Base-by-base conservation (phyloP, 148 eudicot species). In the Camellia sinensis region DNA sequence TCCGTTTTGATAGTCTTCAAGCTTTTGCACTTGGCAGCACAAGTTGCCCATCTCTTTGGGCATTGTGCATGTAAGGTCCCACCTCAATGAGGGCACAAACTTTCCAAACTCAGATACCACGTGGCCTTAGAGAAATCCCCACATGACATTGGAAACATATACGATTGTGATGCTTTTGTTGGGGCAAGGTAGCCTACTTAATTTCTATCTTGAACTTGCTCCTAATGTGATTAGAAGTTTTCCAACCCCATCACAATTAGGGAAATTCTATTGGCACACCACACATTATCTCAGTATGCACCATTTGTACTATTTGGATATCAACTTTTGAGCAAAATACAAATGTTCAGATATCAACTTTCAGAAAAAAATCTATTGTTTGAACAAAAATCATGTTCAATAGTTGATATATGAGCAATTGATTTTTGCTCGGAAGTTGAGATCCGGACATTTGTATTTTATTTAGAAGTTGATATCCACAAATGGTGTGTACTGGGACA, bases 141-240 rank as follows among this genome's bases (percentile, higher is more conserved):
- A 21, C 75, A 8, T 22, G 37, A 72, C 21, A 14, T 21, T 13
- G 68, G 43, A 4, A 11, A 3, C 62, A 59, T 7, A 14, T 3
- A 10, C 4, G 12, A 62, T 22, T 65, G 40, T 65, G 43, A 65
- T 22, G 14, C 68, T 65, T 65, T 65, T 22, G 29, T 65, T 9
- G 4, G 66, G 68, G 63, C 6, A 11, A 60, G 63, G 19, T 60
- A 19, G 63, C 11, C 57, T 60, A 60, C 3, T 65, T 48, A 4
- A 48, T 48, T 48, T 48, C 52, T 48, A 7, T 48, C 52, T 48
- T 48, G 52, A 48, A 77, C 43, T 6, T 50, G 71, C 3, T 77
- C 57, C 71, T 65, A 52, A 41, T 76, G 9, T n/a, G 71, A 48
- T 63, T 63, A 61, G 68, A 76, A 76, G 53, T 14, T 45, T 18